These are phyloP conservation scores for Neonectria magnoliae DNA, from an alignment of 2,329 filamentous ascomycete species.

Conservation along the genomic window DNA sequence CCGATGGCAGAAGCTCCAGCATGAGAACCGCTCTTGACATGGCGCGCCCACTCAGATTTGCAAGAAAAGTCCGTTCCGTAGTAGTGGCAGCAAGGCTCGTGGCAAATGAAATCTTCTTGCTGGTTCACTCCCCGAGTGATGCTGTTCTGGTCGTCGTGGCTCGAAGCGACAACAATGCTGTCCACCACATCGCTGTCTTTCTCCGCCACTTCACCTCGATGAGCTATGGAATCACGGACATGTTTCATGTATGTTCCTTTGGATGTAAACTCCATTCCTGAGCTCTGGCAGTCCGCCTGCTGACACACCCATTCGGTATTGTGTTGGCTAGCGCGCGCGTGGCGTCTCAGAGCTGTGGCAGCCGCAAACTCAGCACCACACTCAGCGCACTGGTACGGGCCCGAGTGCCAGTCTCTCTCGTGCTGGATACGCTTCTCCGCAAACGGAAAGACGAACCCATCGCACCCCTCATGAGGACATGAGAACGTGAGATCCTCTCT, in stretches of 20 bases:
- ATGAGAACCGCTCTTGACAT: slow-evolving; percentile 24
- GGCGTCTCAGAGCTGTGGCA: slow-evolving; percentile 31
- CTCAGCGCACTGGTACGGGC: slow-evolving; percentile 34
- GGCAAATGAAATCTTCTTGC: slow-evolving; percentile 13
- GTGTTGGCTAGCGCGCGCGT: slow-evolving; percentile 27
- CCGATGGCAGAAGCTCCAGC: slow-evolving; percentile 21
- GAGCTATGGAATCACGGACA: slow-evolving; percentile 3
- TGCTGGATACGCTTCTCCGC: slow-evolving; percentile 38
- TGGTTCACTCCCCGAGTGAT: not conserved
- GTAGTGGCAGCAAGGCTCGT: slow-evolving; percentile 31
- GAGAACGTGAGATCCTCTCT: slow-evolving; percentile 25
- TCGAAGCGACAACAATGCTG: not conserved
- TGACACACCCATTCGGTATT: slow-evolving; percentile 21
- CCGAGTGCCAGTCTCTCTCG: slow-evolving; percentile 38
- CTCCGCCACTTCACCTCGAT: not conserved
- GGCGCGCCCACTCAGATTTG: slow-evolving; percentile 30
- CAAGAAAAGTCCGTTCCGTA: slow-evolving; percentile 30
- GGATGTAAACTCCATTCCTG: slow-evolving; percentile 8
- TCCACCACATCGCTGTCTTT: not conserved
- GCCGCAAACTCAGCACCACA: slow-evolving; percentile 38
- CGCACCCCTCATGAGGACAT: slow-evolving; percentile 41
- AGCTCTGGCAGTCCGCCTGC: slow-evolving; percentile 12
- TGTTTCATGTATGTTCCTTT: slow-evolving; percentile 21
- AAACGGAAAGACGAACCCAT: slow-evolving; percentile 37
- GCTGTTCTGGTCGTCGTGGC: not conserved